These are phyloP conservation scores for Santalum album DNA, from an alignment of 164 flowering plant species.

Conservation along the genomic window DNA sequence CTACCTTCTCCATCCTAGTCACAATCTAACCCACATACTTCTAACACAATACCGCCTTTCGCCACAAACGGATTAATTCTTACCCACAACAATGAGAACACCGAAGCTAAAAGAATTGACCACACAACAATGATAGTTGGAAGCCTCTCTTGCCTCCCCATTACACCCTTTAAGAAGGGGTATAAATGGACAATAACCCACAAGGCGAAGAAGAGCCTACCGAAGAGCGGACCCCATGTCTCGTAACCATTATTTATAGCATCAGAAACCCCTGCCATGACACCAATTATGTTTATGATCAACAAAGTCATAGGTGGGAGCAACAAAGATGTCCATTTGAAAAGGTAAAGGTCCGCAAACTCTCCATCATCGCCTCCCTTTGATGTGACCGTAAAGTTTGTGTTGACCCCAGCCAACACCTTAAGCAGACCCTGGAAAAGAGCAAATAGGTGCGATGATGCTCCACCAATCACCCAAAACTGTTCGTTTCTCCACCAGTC, in stretches of 20 bases:
- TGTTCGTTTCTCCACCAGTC: constrained; percentile 92
- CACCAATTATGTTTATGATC: constrained; percentile 60
- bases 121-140: constrained; percentile 69
- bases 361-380: constrained; percentile 72
- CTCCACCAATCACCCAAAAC: constrained; percentile 87
- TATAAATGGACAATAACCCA: constrained; percentile 80
- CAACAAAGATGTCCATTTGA: constrained; percentile 72
- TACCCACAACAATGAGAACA: constrained; percentile 67
- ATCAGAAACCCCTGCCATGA: constrained; percentile 50
- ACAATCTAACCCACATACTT: constrained; percentile 64
- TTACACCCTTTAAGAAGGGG: constrained; percentile 73
- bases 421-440: constrained; percentile 75
- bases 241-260: constrained; percentile 70
- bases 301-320: constrained; percentile 58
- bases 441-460: constrained; percentile 64
- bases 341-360: constrained; percentile 61
- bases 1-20: constrained; percentile 18
- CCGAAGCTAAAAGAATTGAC: constrained; percentile 65
- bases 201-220: constrained; percentile 59
- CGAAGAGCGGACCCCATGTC: constrained; percentile 75
- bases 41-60: constrained; percentile 42
- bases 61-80: constrained; percentile 53
- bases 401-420: constrained; percentile 67
- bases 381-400: constrained; percentile 78
- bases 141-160: constrained; percentile 55